Evolutionary conservation across 1,139 yeast genomes (phyloP), one percentile per base, ranked within the genome.

Genomic region (Saccharomycopsis hybrid): DNA sequence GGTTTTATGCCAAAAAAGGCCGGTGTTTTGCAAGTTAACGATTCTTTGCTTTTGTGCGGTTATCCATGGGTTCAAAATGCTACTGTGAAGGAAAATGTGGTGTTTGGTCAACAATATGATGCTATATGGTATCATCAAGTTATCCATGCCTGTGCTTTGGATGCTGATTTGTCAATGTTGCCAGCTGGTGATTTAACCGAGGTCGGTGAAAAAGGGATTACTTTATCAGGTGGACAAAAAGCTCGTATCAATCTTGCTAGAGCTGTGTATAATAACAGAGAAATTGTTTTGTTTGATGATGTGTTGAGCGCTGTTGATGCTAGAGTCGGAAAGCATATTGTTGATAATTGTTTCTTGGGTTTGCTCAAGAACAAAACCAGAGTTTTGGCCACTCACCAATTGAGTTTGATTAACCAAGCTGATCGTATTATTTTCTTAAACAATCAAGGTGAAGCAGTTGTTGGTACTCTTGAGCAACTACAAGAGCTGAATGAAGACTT

Each of bases 221-320:
- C 94, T 0, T 67, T 87, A 36, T 84, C 94, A 5, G 96, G 96
- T 48, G 96, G 96, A 31, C 96, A 87, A 63, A 87, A 86, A 66
- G 90, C 95, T 1, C 74, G 96, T 61, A 77, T 87, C 57, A 82
- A 81, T 57, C 70, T 87, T 49, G 96, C 96, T 1, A 74, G 96
- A 58, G 88, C 95, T 1, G 88, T 85, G 1, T 87, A 87, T 62
- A 78, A 82, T 38, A 72, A 78, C 53, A 66, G 71, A 2, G 87
- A 84, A 55, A 78, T 84, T 39, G 69, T 85, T 24, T 65, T 87
- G 50, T 65, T 87, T 52, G 96, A 87, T 62, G 96, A 87, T 65
- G 94, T 86, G 5, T 70, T 87, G 54, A 78, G 86, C 65, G 96
- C 96, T 1, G 95, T 87, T 13, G 96, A 87, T 69, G 87, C 95